Percentiles rank a stretch among this genome's conserved stretches.
These are phyloP conservation scores for Trypanosoma lewisi DNA, from an alignment of 208 protist species.

Conservation along the genomic window DNA sequence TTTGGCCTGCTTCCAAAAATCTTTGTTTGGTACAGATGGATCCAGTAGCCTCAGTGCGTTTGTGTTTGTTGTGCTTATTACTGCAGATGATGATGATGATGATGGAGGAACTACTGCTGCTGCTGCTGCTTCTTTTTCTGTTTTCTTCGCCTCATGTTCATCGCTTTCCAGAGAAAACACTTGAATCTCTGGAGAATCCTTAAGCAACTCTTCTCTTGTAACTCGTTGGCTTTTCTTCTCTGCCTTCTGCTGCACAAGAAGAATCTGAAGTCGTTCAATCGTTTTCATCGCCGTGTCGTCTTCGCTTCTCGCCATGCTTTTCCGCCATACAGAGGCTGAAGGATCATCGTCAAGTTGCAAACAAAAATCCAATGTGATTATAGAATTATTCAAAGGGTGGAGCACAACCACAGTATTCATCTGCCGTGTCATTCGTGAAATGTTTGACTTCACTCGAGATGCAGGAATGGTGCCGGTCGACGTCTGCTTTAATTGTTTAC, in stretches of 20 bases:
- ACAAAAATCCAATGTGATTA: slow-evolving; percentile 35
- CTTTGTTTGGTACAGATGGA: slow-evolving; percentile 41
- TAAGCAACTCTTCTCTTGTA: slow-evolving; percentile 48
- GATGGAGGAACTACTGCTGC: too few species aligned
- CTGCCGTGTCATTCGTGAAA: slow-evolving; percentile 20
- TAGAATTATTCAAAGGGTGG: slow-evolving; percentile 24
- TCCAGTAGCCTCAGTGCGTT: slow-evolving; percentile 35
- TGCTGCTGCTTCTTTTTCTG: not conserved
- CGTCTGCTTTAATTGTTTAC: not conserved
- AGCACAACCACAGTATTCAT: slow-evolving; percentile 30
- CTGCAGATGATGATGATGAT: too few species aligned
- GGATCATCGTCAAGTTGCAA: slow-evolving; percentile 23
- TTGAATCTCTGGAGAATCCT: slow-evolving; percentile 42
- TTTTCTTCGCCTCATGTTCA: slow-evolving; percentile 12
- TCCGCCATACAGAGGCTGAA: slow-evolving; percentile 28
- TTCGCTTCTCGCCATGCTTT: slow-evolving; percentile 77
- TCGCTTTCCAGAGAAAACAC: slow-evolving; percentile 38
- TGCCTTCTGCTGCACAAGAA: slow-evolving; percentile 36
- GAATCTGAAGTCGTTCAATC: slow-evolving; percentile 76
- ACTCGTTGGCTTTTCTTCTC: slow-evolving; percentile 31
- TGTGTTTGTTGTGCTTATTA: slow-evolving; percentile 1
- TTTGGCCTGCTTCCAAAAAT: slow-evolving; percentile 55
- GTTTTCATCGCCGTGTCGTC: slow-evolving; percentile 54
- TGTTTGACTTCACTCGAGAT: not conserved
- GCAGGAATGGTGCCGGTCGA: not conserved